Evolutionary conservation across 2,329 filamentous ascomycete genomes (phyloP).

Genomic region (Xylaria polymorpha): DNA sequence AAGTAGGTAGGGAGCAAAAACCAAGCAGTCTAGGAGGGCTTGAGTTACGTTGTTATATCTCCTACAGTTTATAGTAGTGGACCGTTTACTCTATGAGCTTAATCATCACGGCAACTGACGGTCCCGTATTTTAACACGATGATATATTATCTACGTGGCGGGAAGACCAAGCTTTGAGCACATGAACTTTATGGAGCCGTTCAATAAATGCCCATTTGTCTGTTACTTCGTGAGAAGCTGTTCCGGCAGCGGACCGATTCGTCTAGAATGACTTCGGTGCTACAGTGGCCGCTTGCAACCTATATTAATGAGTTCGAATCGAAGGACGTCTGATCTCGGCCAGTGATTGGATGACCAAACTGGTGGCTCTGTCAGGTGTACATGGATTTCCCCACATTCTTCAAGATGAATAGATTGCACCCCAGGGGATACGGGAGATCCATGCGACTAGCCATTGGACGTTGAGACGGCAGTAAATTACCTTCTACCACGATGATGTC

Average conservation of each 20-base stretch:
- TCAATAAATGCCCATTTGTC: not conserved
- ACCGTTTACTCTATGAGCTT: not conserved
- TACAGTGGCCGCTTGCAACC: conserved; percentile 20
- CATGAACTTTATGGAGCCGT: not conserved
- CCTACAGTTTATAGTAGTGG: not conserved
- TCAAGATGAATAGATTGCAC: conserved; percentile 28
- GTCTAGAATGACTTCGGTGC: conserved; percentile 23
- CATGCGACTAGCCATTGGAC: not conserved
- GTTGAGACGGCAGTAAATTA: conserved; percentile 11
- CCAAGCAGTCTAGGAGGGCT: not conserved
- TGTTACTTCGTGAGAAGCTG: not conserved
- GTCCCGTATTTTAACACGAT: not conserved
- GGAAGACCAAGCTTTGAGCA: not conserved
- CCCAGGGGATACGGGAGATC: conserved; percentile 15
- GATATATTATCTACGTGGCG: conserved; percentile 1
- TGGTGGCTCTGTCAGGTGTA: conserved; percentile 29
- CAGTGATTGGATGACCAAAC: conserved; percentile 23
- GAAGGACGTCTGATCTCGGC: not conserved
- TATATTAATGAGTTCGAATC: conserved; percentile 19
- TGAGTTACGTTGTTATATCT: conserved; percentile 26
- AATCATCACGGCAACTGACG: conserved; percentile 1
- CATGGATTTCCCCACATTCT: conserved; percentile 35
- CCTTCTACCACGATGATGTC: conserved; percentile 20
- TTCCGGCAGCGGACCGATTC: conserved; percentile 30
- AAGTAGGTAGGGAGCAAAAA: not conserved